Conservation (phyloP, 352 stramenopile genomes). For the Aphanomyces astaci region DNA sequence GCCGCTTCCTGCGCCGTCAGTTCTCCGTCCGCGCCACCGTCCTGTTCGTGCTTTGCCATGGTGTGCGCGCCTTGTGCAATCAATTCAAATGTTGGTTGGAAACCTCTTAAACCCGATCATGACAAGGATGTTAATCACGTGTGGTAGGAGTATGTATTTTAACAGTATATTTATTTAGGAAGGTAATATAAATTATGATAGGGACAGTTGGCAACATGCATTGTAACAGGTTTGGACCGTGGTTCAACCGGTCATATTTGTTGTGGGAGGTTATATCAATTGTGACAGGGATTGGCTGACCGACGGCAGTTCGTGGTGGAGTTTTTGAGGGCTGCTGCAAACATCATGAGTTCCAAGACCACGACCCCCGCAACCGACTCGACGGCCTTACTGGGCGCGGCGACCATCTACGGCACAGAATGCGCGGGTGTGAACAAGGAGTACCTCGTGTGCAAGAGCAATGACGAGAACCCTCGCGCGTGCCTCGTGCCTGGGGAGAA, state of each 20-base stretch:
- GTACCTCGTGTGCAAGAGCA: constrained; percentile 84
- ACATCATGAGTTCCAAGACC: constrained; percentile 24
- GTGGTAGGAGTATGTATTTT: too few species aligned
- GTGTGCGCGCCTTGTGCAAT: too few species aligned
- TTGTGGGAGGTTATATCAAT: constrained; percentile 5
- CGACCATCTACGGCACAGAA: constrained; percentile 71
- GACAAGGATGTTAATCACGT: too few species aligned
- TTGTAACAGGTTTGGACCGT: neutral
- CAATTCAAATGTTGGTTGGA: too few species aligned
- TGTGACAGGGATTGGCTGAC: neutral
- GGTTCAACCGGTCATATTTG: neutral
- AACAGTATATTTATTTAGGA: too few species aligned
- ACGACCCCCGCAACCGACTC: constrained; percentile 75
- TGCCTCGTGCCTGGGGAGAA: constrained; percentile 82
- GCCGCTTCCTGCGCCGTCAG: constrained; percentile 83
- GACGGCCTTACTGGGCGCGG: constrained; percentile 80
- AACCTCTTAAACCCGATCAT: neutral
- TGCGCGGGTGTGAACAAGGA: constrained; percentile 75
- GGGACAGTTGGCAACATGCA: too few species aligned
- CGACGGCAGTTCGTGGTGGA: neutral
- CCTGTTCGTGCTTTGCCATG: constrained; percentile 12
- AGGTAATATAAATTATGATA: too few species aligned
- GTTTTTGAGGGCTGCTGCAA: constrained; percentile 18
- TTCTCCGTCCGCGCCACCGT: constrained; percentile 34
- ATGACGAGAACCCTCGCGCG: constrained; percentile 65